Evolutionary conservation across 129 eudicot species (phyloP).

Genomic region (Escallonia herrerae): DNA sequence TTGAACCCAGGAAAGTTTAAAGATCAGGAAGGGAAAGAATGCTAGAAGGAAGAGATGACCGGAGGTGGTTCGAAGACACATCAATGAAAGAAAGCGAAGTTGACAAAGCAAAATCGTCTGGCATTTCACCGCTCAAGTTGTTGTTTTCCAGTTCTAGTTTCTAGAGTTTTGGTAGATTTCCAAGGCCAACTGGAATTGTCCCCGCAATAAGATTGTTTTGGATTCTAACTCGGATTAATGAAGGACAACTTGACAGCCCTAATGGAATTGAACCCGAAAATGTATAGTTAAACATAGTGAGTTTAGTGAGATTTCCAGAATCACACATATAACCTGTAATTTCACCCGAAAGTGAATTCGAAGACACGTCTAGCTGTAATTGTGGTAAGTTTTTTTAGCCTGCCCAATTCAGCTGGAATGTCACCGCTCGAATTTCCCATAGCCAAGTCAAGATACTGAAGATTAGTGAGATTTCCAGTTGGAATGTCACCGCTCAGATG

Average conservation of each 20-base stretch:
- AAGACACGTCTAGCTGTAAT: slow-evolving; percentile 80
- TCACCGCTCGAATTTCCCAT: too few relatives aligned
- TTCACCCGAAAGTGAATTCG: slow-evolving; percentile 65
- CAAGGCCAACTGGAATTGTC: slow-evolving; percentile 56
- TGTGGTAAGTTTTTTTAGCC: too few relatives aligned
- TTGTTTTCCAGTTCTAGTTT: slow-evolving; percentile 59
- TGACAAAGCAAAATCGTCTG: slow-evolving; percentile 57
- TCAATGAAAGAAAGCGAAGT: slow-evolving; percentile 63
- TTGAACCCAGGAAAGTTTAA: slow-evolving; percentile 59
- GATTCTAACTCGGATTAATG: slow-evolving; percentile 62
- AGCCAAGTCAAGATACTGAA: too few relatives aligned
- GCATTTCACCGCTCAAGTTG: slow-evolving; percentile 52
- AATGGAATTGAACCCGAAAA: slow-evolving; percentile 74
- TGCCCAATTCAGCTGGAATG: too few relatives aligned
- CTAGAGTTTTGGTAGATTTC: slow-evolving; percentile 44
- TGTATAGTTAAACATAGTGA: slow-evolving; percentile 67
- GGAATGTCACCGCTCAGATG: too few relatives aligned
- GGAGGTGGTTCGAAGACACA: slow-evolving; percentile 48
- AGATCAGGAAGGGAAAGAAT: slow-evolving; percentile 56
- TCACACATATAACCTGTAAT: slow-evolving; percentile 63
- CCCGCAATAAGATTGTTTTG: slow-evolving; percentile 63
- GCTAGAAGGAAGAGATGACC: slow-evolving; percentile 52
- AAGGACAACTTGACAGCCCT: slow-evolving; percentile 60
- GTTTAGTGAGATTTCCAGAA: slow-evolving; percentile 75
- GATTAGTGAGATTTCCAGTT: too few relatives aligned